Percentiles rank a stretch among this genome's conserved stretches.
phyloP scores from a whole-genome alignment of 441 rosid genomes.

The Pelargonium fulgidum region DNA sequence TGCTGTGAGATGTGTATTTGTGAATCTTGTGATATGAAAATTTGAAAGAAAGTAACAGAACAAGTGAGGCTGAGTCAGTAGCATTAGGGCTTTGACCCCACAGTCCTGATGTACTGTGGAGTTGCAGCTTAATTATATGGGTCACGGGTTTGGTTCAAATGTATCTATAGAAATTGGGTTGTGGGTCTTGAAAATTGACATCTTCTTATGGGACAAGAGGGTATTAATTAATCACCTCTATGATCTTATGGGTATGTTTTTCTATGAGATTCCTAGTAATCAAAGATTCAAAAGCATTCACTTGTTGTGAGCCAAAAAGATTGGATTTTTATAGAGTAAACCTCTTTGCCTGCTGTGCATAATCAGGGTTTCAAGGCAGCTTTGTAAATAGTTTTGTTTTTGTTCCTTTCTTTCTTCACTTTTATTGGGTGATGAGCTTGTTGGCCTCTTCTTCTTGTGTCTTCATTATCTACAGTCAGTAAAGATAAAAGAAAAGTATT shows the following conservation, averaged over 20 bases:
- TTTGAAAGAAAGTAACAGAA: no score
- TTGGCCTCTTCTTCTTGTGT: slow-evolving; percentile 9
- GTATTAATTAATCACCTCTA: no score
- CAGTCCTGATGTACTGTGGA: not conserved
- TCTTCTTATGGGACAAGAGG: no score
- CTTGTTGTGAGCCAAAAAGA: not conserved
- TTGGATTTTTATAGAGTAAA: not conserved
- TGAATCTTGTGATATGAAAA: no score
- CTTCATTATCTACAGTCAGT: not conserved
- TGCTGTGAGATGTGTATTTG: no score
- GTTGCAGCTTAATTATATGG: not conserved
- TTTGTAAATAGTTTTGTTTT: not conserved
- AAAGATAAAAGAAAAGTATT: not conserved
- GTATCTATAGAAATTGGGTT: no score
- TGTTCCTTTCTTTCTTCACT: not conserved
- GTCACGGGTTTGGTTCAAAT: not conserved
- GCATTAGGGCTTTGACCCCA: slow-evolving; percentile 27
- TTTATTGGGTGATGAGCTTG: slow-evolving; percentile 14
- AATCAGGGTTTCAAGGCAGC: slow-evolving; percentile 7
- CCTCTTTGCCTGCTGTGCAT: not conserved
- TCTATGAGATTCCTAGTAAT: not conserved
- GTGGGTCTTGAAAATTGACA: no score
- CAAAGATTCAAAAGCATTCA: not conserved
- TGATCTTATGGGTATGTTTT: no score
- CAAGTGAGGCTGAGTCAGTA: no score